A percentile compares a stretch with the other conserved stretches of the same genome.
These are phyloP conservation scores for Pseudopyricularia javanii DNA, from an alignment of 2,329 filamentous ascomycete genomes.

Conservation along the genomic window DNA sequence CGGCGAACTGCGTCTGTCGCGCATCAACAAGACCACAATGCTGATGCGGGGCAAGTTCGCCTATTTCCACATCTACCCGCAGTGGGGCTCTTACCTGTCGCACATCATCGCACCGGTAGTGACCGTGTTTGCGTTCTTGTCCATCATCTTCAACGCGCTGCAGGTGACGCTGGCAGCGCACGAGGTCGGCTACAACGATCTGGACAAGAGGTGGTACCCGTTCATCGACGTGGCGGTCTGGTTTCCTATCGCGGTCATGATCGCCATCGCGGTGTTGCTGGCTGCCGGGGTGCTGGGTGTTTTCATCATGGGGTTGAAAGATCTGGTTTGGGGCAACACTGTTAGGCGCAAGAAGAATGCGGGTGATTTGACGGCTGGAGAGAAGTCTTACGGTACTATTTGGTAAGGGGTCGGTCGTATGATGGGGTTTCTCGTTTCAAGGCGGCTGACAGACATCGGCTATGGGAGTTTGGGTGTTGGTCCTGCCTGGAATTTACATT, in stretches of 20 bases:
- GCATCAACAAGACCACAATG: constrained; percentile 17
- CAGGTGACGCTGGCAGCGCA: constrained; percentile 13
- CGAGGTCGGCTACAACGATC: background rate
- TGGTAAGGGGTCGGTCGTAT: too few relatives aligned
- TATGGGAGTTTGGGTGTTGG: too few relatives aligned
- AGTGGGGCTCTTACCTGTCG: constrained; percentile 14
- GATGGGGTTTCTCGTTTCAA: too few relatives aligned
- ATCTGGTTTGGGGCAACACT: constrained; percentile 7
- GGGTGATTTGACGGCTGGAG: constrained; percentile 5
- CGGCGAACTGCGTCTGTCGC: constrained; percentile 23
- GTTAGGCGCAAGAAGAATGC: constrained; percentile 8
- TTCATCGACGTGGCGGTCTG: constrained; percentile 11
- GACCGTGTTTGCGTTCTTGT: constrained; percentile 14
- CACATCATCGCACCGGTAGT: constrained; percentile 13
- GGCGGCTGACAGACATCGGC: background rate
- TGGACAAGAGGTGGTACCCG: constrained; percentile 6
- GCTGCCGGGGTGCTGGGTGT: constrained; percentile 5
- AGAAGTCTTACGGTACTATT: constrained; percentile 10
- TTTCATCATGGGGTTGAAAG: constrained; percentile 10
- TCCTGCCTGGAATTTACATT: too few relatives aligned
- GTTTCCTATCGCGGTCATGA: constrained; percentile 12
- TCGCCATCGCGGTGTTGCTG: constrained; percentile 10
- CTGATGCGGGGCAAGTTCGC: constrained; percentile 10
- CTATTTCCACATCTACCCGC: constrained; percentile 15
- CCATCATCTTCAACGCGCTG: constrained; percentile 16